phyloP scores from a whole-genome alignment of 179 eudicot genomes.

The Beta macrorhiza region DNA sequence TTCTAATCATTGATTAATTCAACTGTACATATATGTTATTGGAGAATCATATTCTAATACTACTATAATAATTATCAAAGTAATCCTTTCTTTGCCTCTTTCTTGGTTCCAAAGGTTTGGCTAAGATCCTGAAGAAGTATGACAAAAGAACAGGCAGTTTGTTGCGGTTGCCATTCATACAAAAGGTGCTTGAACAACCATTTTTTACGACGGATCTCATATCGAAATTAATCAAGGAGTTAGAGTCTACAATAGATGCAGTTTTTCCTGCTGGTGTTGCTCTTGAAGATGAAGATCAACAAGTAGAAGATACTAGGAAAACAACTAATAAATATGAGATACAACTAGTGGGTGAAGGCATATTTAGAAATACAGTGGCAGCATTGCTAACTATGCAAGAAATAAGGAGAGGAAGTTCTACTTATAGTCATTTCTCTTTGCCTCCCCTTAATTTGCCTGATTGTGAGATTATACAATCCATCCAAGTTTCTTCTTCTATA shows the following conservation, averaged over 20 bases:
- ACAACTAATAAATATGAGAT: slow-evolving; percentile 13
- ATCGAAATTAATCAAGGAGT: slow-evolving; percentile 66
- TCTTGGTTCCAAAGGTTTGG: slow-evolving; percentile 47
- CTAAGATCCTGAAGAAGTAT: slow-evolving; percentile 81
- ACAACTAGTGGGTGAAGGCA: slow-evolving; percentile 50
- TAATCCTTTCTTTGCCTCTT: neutral
- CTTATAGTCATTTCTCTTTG: slow-evolving; percentile 54
- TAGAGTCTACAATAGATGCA: slow-evolving; percentile 57
- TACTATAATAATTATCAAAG: neutral
- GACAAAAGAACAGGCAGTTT: slow-evolving; percentile 81
- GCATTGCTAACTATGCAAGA: slow-evolving; percentile 71
- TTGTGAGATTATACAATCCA: slow-evolving; percentile 35
- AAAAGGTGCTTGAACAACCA: slow-evolving; percentile 64
- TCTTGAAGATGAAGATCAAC: neutral
- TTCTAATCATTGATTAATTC: neutral
- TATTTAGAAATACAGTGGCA: slow-evolving; percentile 74
- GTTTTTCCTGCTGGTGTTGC: slow-evolving; percentile 37
- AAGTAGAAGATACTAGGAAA: slow-evolving; percentile 13
- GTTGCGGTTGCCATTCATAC: slow-evolving; percentile 61
- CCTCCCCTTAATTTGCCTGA: slow-evolving; percentile 60
- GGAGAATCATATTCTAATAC: slow-evolving; percentile 22
- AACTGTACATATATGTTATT: neutral
- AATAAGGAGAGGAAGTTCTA: slow-evolving; percentile 72
- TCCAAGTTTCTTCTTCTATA: slow-evolving; percentile 39
- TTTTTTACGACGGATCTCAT: slow-evolving; percentile 70